phyloP scores from a whole-genome alignment of 2,329 filamentous ascomycete species.

The Aspergillus nomiae region DNA sequence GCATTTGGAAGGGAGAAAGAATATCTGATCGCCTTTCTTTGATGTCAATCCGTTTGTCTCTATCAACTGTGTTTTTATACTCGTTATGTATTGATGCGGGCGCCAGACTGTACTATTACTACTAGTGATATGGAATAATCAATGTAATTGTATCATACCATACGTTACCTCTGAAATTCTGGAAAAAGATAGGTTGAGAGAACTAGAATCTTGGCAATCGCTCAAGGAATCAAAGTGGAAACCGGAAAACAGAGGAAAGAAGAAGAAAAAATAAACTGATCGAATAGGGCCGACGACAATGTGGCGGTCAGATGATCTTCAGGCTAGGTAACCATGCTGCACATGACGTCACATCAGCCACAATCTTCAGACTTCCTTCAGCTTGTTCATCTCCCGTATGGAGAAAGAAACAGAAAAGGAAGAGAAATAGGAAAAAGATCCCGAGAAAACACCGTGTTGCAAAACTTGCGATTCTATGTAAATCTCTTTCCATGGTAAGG shows the following conservation, averaged over 20 bases:
- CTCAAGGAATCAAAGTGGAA: background rate
- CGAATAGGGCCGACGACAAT: background rate
- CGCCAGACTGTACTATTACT: background rate
- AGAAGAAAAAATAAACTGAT: background rate
- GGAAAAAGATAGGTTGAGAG: background rate
- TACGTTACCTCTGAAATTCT: background rate
- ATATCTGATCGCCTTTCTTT: conserved; percentile 8
- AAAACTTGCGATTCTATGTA: background rate
- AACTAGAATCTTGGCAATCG: background rate
- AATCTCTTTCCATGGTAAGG: background rate
- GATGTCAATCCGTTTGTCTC: background rate
- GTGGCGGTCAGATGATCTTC: conserved; percentile 5
- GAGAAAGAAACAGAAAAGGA: too few species aligned
- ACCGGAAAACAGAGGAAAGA: background rate
- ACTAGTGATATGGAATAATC: background rate
- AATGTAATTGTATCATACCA: background rate
- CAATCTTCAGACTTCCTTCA: background rate
- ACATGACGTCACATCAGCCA: background rate
- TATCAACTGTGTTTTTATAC: background rate
- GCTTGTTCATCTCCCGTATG: background rate
- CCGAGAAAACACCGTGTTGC: background rate
- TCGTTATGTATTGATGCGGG: background rate
- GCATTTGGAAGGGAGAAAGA: conserved; percentile 61
- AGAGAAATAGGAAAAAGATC: background rate
- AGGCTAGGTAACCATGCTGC: background rate